Conservation (phyloP, 2,329 filamentous ascomycete genomes). For the Pseudocercospora pini-densiflorae region DNA sequence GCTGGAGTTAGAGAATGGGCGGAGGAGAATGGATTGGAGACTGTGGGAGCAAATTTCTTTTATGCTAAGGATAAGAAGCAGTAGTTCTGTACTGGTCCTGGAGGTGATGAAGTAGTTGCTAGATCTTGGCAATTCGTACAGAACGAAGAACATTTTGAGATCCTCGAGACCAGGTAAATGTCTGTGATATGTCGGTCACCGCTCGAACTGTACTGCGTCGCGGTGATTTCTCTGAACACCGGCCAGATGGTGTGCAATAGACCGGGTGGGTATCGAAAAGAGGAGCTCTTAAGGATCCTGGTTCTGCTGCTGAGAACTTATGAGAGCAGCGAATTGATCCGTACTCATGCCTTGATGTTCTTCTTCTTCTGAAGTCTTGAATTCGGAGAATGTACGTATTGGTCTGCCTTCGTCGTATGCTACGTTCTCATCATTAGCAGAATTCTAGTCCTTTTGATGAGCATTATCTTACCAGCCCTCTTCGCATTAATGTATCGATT, state of each 20-base stretch:
- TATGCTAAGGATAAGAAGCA: slow-evolving; percentile 56
- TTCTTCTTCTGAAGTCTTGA: not conserved
- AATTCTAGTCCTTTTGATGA: not conserved
- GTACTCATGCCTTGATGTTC: not conserved
- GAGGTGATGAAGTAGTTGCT: too few species aligned
- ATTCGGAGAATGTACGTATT: not conserved
- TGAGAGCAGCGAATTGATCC: not conserved
- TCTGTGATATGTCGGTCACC: too few species aligned
- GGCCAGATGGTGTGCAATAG: too few species aligned
- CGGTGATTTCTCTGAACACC: too few species aligned
- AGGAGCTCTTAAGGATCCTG: too few species aligned
- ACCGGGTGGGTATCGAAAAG: too few species aligned
- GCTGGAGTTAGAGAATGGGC: slow-evolving; percentile 59
- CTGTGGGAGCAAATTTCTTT: slow-evolving; percentile 55
- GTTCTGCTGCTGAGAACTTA: not conserved
- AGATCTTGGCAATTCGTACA: too few species aligned
- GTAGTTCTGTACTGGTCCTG: too few species aligned
- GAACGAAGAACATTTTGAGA: too few species aligned
- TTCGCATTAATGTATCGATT: slow-evolving; percentile 1
- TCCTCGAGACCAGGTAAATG: too few species aligned
- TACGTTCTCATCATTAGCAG: not conserved
- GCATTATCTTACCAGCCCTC: not conserved
- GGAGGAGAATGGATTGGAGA: slow-evolving; percentile 51
- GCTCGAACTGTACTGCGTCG: too few species aligned
- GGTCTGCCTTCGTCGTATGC: not conserved